Evolutionary conservation across 805 yeast genomes (phyloP).

Genomic region (Candida maris): DNA sequence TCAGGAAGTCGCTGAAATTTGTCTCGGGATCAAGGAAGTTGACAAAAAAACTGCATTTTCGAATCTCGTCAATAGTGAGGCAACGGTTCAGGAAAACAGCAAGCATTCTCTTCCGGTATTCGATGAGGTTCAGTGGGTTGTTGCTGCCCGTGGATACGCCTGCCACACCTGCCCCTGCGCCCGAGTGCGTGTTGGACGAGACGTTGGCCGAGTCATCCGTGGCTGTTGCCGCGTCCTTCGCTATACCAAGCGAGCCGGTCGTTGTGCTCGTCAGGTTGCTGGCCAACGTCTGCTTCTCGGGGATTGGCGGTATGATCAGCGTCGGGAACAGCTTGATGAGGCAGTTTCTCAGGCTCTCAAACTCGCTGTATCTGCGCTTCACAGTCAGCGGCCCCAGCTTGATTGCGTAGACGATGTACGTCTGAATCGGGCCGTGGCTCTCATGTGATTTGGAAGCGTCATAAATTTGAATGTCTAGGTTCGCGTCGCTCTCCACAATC

Average conservation of each 20-base stretch:
- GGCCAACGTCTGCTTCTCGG: constrained; percentile 68
- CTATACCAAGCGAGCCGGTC: constrained; percentile 24
- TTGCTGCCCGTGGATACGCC: neutral
- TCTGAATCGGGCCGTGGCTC: constrained; percentile 44
- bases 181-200: constrained; percentile 4
- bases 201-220: constrained; percentile 8
- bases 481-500: constrained; percentile 15
- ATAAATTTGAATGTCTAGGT: constrained; percentile 38
- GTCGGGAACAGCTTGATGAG: constrained; percentile 75
- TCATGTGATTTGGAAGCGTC: constrained; percentile 89
- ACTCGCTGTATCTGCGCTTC: constrained; percentile 87
- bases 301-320: constrained; percentile 87
- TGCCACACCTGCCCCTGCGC: neutral
- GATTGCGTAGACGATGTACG: constrained; percentile 79
- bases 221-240: constrained; percentile 5
- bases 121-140: constrained; percentile 29
- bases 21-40: constrained; percentile 84
- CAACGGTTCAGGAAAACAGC: constrained; percentile 79
- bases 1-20: constrained; percentile 74
- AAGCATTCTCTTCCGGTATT: constrained; percentile 71
- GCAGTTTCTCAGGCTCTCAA: constrained; percentile 74
- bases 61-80: constrained; percentile 49
- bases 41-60: constrained; percentile 58
- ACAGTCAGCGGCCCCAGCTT: constrained; percentile 57
- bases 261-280: constrained; percentile 32